Percentiles rank a stretch among this genome's conserved stretches.
These are phyloP conservation scores for Pistacia vera DNA, from an alignment of 345 rosid genomes.

Conservation along the genomic window DNA sequence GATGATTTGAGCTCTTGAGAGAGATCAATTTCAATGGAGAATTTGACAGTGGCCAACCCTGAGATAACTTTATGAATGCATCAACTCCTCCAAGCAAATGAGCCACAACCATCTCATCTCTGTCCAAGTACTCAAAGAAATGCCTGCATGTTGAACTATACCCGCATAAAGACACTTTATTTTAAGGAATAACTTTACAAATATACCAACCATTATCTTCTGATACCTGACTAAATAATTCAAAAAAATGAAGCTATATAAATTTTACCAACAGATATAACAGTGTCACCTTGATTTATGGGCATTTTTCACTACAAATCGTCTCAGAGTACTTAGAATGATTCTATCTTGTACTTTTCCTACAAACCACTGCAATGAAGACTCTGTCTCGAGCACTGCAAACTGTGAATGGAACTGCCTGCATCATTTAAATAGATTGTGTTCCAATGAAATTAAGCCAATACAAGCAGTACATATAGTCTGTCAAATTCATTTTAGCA, in stretches of 20 bases:
- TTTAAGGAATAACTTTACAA: not conserved
- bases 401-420: slow-evolving; percentile 54
- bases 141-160: slow-evolving; percentile 46
- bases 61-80: slow-evolving; percentile 58
- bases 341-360: slow-evolving; percentile 73
- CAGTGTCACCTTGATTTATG: slow-evolving; percentile 57
- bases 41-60: slow-evolving; percentile 69
- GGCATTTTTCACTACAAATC: slow-evolving; percentile 47
- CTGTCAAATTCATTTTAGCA: not conserved
- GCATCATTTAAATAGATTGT: slow-evolving; percentile 28
- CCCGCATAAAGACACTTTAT: slow-evolving; percentile 12
- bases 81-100: slow-evolving; percentile 64
- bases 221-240: not conserved
- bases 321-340: slow-evolving; percentile 62
- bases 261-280: slow-evolving; percentile 9
- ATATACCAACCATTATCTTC: not conserved
- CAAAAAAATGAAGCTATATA: not conserved
- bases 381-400: slow-evolving; percentile 41
- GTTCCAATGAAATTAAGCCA: slow-evolving; percentile 8
- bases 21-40: slow-evolving; percentile 52
- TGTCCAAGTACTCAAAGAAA: slow-evolving; percentile 65
- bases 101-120: slow-evolving; percentile 63
- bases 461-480: not conserved
- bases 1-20: slow-evolving; percentile 46
- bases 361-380: slow-evolving; percentile 69